phyloP scores from a whole-genome alignment of 768 basidiomycete genomes.

The Phaeolepiota aurea region DNA sequence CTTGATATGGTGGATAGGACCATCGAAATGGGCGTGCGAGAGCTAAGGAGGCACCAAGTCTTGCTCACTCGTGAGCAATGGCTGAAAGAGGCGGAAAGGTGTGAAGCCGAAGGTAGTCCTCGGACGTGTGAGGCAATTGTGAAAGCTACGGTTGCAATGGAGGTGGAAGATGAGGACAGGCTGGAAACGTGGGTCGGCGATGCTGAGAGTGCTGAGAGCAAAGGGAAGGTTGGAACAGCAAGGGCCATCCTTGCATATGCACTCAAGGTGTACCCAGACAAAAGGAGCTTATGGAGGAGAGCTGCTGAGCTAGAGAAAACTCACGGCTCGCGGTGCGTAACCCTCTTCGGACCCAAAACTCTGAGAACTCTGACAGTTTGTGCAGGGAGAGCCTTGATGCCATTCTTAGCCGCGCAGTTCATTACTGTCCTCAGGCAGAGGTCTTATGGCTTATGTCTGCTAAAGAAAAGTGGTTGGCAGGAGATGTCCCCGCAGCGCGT shows the following conservation, averaged over 20 bases:
- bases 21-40: conserved; percentile 76
- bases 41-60: conserved; percentile 77
- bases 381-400: conserved; percentile 71
- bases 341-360: not conserved
- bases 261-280: conserved; percentile 84
- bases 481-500: conserved; percentile 87
- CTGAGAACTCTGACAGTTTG: conserved; percentile 1
- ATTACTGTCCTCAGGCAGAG: conserved; percentile 92
- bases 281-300: conserved; percentile 76
- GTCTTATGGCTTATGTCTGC: conserved; percentile 97
- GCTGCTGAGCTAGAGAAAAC: conserved; percentile 92
- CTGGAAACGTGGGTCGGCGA: conserved; percentile 88
- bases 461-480: conserved; percentile 91
- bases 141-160: conserved; percentile 89
- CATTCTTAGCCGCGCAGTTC: conserved; percentile 74
- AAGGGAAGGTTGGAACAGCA: conserved; percentile 73
- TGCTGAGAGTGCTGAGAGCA: conserved; percentile 72
- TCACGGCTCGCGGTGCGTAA: conserved; percentile 67
- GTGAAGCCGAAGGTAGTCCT: conserved; percentile 78
- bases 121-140: conserved; percentile 91
- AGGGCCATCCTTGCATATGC: conserved; percentile 88
- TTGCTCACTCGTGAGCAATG: conserved; percentile 88
- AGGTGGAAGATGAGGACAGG: conserved; percentile 91
- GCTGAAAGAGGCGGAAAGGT: conserved; percentile 91
- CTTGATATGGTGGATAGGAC: conserved; percentile 78